These are phyloP conservation scores for Cardamine resedifolia DNA, from an alignment of 345 rosid species.

Conservation along the genomic window DNA sequence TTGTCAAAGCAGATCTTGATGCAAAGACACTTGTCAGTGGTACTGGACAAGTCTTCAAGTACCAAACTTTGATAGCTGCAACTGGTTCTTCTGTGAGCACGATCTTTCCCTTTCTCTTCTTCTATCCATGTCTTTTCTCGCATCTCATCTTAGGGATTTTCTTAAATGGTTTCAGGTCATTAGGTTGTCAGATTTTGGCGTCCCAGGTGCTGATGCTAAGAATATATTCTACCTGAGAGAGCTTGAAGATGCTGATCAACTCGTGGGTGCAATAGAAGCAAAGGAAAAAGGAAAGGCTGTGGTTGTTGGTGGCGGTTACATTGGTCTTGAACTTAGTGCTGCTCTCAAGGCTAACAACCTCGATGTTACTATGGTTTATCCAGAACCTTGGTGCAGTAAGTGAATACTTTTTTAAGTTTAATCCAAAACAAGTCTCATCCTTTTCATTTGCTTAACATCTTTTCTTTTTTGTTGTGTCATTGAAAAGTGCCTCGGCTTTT, in stretches of 20 bases:
- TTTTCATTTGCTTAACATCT: not conserved
- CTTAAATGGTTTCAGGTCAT: slow-evolving; percentile 44
- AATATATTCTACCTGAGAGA: slow-evolving; percentile 42
- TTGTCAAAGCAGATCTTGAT: slow-evolving; percentile 79
- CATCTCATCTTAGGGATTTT: not conserved
- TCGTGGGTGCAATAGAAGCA: slow-evolving; percentile 24
- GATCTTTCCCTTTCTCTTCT: not conserved
- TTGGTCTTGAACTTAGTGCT: slow-evolving; percentile 93
- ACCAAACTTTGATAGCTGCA: slow-evolving; percentile 67
- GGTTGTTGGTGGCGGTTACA: slow-evolving; percentile 94
- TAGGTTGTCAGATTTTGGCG: slow-evolving; percentile 42
- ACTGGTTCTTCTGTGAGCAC: slow-evolving; percentile 64
- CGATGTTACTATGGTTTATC: slow-evolving; percentile 79
- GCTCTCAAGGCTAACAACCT: slow-evolving; percentile 65
- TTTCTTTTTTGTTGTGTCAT: slow-evolving; percentile 49
- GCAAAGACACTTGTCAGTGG: slow-evolving; percentile 61
- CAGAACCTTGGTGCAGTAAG: slow-evolving; percentile 48
- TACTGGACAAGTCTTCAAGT: slow-evolving; percentile 66
- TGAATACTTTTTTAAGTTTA: too few species aligned
- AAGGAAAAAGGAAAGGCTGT: slow-evolving; percentile 80
- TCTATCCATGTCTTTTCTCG: not conserved
- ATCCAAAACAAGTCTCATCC: too few species aligned
- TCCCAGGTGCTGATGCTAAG: slow-evolving; percentile 42
- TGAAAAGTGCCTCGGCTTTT: slow-evolving; percentile 90
- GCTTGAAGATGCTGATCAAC: slow-evolving; percentile 35